Base-by-base conservation (phyloP, 305 asterid species). In the Fraxinus ornus region DNA sequence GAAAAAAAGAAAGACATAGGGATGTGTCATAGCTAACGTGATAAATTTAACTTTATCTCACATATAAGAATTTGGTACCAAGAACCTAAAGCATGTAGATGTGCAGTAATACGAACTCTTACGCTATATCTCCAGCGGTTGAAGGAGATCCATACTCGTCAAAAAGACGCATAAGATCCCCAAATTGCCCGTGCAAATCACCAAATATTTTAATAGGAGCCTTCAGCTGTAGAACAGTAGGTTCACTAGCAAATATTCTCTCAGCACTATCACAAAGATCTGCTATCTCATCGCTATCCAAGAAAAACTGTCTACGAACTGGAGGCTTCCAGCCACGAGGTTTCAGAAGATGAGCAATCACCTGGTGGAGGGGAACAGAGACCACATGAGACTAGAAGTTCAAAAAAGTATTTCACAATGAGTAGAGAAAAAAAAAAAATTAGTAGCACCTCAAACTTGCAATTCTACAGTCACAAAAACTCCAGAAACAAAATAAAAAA, bases 281-380 rank as follows among this genome's bases (percentile, higher is more conserved):
- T 76, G 98, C 97, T 79, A 97, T 90, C 93, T 97, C 99, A 85
- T 93, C 92, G 92, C 97, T 93, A 82, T 97, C 99, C 92, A 96
- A 86, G 92, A 96, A 96, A 87, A 94, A 96, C 79, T 96, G 98
- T 36, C 99, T 91, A 44, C 90, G 91, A 77, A 97, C 99, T 28
- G 99, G 99, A 80, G 98, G 99, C 89, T 95, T 97, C 99, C 99
- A 97, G 74, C 99, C 99, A 84, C 98, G 99, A 81, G 99, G 99
- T 86, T 95, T 95, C 79, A 97, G 77, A 80, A 97, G 97, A 90
- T 97, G 97, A 77, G 97, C 93, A 83, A 97, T 85, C 91, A 97
- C 96, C 99, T 97, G 90, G 80, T 66, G 47, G 44, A 74, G 60
- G 76, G 72, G 32, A 21, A 83, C 60, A 79, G 64, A 79, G 47